phyloP scores from a whole-genome alignment of 768 basidiomycete species.

The Tulasnella sp. region DNA sequence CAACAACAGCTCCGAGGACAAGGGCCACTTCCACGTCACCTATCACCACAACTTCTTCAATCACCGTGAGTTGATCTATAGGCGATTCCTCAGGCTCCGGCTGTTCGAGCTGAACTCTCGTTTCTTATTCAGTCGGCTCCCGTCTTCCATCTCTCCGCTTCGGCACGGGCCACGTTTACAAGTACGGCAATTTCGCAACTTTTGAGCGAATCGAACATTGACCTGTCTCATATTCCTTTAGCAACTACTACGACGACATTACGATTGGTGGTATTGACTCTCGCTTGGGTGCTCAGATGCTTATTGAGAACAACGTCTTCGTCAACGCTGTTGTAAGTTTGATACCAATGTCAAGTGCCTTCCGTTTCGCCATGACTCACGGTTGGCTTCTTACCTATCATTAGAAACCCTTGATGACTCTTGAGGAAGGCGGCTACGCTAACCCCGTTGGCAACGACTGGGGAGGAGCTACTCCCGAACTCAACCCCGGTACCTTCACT shows the following conservation, averaged over 20 bases:
- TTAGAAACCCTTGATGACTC: background rate
- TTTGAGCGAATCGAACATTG: background rate
- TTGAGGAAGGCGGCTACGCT: background rate
- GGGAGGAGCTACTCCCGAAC: conserved; percentile 7
- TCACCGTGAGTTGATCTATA: background rate
- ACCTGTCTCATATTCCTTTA: background rate
- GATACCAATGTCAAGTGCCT: background rate
- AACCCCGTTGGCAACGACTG: conserved; percentile 1
- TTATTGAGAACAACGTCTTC: background rate
- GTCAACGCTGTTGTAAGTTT: background rate
- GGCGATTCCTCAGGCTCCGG: background rate
- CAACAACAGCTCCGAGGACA: conserved; percentile 38
- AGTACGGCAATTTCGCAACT: conserved; percentile 6
- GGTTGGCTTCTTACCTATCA: background rate
- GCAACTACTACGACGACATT: conserved; percentile 23
- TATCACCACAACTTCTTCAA: conserved; percentile 22
- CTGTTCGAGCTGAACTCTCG: background rate
- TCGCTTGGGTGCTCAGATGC: conserved; percentile 17
- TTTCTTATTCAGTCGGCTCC: conserved; percentile 36
- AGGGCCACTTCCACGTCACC: background rate
- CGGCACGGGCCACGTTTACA: conserved; percentile 22
- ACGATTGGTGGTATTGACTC: background rate
- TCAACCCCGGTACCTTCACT: conserved; percentile 18
- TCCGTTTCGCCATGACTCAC: background rate
- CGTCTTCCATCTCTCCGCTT: conserved; percentile 47